Conservation (phyloP, 352 stramenopile species). For the Bremia lactucae region DNA sequence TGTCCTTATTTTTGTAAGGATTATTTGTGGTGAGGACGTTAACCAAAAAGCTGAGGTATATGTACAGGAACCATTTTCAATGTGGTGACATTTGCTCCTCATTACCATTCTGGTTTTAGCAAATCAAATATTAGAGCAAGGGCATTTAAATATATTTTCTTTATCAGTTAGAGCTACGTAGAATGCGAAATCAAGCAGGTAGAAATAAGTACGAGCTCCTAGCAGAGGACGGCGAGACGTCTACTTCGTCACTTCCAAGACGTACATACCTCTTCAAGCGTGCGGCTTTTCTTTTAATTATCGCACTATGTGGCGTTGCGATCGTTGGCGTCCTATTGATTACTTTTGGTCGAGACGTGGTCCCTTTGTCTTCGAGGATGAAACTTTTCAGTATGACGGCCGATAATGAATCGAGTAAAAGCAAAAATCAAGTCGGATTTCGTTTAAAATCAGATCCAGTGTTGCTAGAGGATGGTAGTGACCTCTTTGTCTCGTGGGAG, state of each 20-base stretch:
- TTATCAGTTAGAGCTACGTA: slow-evolving; percentile 16
- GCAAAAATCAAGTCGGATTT: slow-evolving; percentile 8
- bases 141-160: neutral
- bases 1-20: too few species aligned
- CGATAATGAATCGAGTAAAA: neutral
- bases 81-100: too few species aligned
- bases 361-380: neutral
- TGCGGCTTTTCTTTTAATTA: slow-evolving; percentile 1
- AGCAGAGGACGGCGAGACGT: slow-evolving; percentile 8
- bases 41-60: too few species aligned
- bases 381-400: neutral
- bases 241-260: neutral
- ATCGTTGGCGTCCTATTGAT: slow-evolving; percentile 5
- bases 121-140: too few species aligned
- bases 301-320: slow-evolving; percentile 8
- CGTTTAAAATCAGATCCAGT: slow-evolving; percentile 26
- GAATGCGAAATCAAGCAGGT: slow-evolving; percentile 9
- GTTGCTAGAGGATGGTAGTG: slow-evolving; percentile 31
- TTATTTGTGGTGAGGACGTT: too few species aligned
- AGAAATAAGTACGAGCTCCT: slow-evolving; percentile 15
- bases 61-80: too few species aligned
- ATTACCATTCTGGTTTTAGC: too few species aligned
- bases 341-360: neutral
- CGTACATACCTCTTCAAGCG: slow-evolving; percentile 3
- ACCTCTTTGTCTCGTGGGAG: slow-evolving; percentile 45